phyloP scores from a whole-genome alignment of 1,139 yeast species.

The Saccharomycopsis phalli region DNA sequence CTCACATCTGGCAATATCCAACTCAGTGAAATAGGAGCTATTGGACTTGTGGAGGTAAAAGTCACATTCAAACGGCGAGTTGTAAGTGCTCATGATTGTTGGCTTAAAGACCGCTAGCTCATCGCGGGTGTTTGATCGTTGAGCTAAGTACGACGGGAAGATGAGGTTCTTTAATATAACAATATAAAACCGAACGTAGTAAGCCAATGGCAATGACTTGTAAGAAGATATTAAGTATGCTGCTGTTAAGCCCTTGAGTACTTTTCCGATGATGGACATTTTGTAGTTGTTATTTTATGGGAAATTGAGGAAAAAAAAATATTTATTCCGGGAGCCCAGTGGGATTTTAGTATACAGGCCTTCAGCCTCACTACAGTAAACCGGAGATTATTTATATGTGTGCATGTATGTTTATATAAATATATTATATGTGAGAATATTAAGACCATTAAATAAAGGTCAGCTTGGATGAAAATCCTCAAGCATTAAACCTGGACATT shows the following conservation, averaged over 20 bases:
- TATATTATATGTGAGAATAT: not conserved
- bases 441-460: not conserved
- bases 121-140: slow-evolving; percentile 17
- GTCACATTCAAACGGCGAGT: slow-evolving; percentile 76
- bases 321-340: too few species aligned
- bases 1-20: slow-evolving; percentile 71
- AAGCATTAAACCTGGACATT: slow-evolving; percentile 29
- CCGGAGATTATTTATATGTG: not conserved
- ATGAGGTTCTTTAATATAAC: slow-evolving; percentile 35
- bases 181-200: slow-evolving; percentile 53
- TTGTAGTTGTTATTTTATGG: not conserved
- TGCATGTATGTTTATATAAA: not conserved
- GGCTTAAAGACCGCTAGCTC: slow-evolving; percentile 35
- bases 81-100: slow-evolving; percentile 42
- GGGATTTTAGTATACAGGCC: too few species aligned
- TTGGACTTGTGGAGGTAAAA: slow-evolving; percentile 82
- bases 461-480: not conserved
- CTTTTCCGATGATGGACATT: slow-evolving; percentile 1
- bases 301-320: too few species aligned
- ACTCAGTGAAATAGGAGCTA: slow-evolving; percentile 75
- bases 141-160: slow-evolving; percentile 26
- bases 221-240: slow-evolving; percentile 22
- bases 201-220: slow-evolving; percentile 66
- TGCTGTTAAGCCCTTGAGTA: not conserved
- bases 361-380: not conserved